These are phyloP conservation scores for Penicillium samsonianum DNA, from an alignment of 495 filamentous ascomycete species.

Conservation along the genomic window DNA sequence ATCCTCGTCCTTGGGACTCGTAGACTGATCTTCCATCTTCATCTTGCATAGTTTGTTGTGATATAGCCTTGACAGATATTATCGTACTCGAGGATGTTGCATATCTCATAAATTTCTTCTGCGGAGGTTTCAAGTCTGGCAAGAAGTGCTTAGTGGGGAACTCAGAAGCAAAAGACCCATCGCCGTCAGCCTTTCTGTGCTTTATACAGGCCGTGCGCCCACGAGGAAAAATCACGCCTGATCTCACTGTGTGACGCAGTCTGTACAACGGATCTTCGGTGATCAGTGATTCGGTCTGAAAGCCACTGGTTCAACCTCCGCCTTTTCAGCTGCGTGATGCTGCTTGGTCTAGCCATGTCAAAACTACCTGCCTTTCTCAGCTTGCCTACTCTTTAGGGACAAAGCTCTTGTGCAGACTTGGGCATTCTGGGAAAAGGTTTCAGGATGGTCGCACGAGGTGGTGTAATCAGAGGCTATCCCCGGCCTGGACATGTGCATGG, in stretches of 20 bases:
- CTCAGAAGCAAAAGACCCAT: conserved; percentile 6
- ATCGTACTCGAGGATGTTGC: background rate
- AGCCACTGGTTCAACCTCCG: conserved; percentile 8
- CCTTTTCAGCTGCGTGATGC: conserved; percentile 18
- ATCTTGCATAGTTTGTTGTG: conserved; percentile 1
- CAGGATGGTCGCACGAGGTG: conserved; percentile 16
- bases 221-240: conserved; percentile 8
- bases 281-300: conserved; percentile 18
- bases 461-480: conserved; percentile 9
- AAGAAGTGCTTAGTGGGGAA: background rate
- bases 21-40: conserved; percentile 12
- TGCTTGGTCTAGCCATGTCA: conserved; percentile 1
- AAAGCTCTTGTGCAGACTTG: background rate
- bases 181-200: background rate
- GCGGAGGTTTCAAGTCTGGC: background rate
- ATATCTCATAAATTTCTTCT: background rate
- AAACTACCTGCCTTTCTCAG: conserved; percentile 11
- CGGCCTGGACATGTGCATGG: conserved; percentile 10
- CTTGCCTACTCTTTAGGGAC: conserved; percentile 4
- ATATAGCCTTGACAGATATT: background rate
- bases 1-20: conserved; percentile 15
- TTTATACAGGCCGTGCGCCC: conserved; percentile 12
- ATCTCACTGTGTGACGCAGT: conserved; percentile 32
- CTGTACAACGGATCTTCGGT: conserved; percentile 23
- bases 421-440: conserved; percentile 7